These are phyloP conservation scores for Phytophthora vignae DNA, from an alignment of 352 stramenopile genomes.

Conservation along the genomic window DNA sequence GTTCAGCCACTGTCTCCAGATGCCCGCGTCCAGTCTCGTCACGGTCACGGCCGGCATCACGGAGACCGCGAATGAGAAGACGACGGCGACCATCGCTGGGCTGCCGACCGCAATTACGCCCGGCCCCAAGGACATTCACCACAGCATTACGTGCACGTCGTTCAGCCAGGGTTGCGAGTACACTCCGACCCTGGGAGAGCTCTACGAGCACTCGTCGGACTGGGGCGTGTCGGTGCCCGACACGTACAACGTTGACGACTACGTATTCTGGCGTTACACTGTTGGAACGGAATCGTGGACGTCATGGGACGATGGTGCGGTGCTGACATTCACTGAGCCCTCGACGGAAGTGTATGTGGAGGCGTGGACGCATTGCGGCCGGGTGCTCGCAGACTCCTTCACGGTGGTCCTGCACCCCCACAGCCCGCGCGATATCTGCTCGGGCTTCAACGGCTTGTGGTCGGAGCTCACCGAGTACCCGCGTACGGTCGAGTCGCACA, in stretches of 20 bases:
- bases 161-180: conserved; percentile 19
- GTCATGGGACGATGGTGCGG: conserved; percentile 4
- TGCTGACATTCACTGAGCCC: conserved; percentile 33
- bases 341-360: conserved; percentile 55
- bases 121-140: conserved; percentile 20
- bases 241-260: conserved; percentile 20
- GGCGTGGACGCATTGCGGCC: conserved; percentile 63
- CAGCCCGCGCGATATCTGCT: conserved; percentile 24
- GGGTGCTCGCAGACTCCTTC: conserved; percentile 36
- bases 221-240: conserved; percentile 9
- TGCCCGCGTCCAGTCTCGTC: conserved; percentile 9
- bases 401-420: conserved; percentile 45
- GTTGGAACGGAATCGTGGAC: conserved; percentile 18
- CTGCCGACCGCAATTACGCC: conserved; percentile 8
- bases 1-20: conserved; percentile 25
- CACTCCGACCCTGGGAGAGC: conserved; percentile 12
- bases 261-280: conserved; percentile 63
- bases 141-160: conserved; percentile 21
- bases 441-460: conserved; percentile 27
- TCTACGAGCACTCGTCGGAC: conserved; percentile 12
- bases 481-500: conserved; percentile 8
- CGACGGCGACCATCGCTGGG: conserved; percentile 11
- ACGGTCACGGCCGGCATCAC: conserved; percentile 11
- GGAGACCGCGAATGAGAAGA: neutral
- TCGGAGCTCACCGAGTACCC: conserved; percentile 4